A percentile compares a stretch with the other conserved stretches of the same genome.
Evolutionary conservation across 2,329 filamentous ascomycete genomes (phyloP).

Genomic region (Aspergillus proliferans): DNA sequence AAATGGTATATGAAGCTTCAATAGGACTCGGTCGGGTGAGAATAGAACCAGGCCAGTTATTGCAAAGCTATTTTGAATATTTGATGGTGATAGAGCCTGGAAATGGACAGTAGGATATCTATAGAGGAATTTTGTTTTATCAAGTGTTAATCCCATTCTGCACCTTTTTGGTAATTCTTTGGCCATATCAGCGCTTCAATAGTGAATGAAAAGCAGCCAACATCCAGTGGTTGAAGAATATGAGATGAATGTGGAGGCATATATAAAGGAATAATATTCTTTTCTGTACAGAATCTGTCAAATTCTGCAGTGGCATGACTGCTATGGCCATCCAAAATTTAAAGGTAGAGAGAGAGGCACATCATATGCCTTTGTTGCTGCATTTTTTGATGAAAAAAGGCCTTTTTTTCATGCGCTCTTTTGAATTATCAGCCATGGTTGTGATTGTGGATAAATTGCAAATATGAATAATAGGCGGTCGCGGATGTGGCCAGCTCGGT

Average conservation of each 20-base stretch:
- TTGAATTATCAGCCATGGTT: too few species aligned
- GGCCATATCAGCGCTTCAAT: slow-evolving; percentile 2
- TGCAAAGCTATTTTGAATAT: slow-evolving; percentile 5
- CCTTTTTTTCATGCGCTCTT: too few species aligned
- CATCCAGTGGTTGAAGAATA: slow-evolving; percentile 4
- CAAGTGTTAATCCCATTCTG: slow-evolving; percentile 3
- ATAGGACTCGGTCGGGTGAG: not conserved
- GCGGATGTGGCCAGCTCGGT: not conserved
- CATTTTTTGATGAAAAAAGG: too few species aligned
- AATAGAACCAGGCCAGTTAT: not conserved
- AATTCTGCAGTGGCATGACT: slow-evolving; percentile 6
- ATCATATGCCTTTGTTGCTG: too few species aligned
- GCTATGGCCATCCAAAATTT: not conserved
- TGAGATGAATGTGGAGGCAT: slow-evolving; percentile 4
- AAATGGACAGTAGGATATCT: slow-evolving; percentile 1
- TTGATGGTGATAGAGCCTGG: slow-evolving; percentile 3
- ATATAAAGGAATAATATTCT: slow-evolving; percentile 4
- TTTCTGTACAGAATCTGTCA: slow-evolving; percentile 4
- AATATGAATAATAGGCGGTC: not conserved
- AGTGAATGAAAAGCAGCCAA: slow-evolving; percentile 2
- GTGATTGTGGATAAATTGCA: not conserved
- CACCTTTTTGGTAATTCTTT: too few species aligned
- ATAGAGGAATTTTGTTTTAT: not conserved
- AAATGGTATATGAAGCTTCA: not conserved
- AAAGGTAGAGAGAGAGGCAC: too few species aligned